Evolutionary conservation across 2,329 filamentous ascomycete species (phyloP).

Genomic region (Knufia petricola): DNA sequence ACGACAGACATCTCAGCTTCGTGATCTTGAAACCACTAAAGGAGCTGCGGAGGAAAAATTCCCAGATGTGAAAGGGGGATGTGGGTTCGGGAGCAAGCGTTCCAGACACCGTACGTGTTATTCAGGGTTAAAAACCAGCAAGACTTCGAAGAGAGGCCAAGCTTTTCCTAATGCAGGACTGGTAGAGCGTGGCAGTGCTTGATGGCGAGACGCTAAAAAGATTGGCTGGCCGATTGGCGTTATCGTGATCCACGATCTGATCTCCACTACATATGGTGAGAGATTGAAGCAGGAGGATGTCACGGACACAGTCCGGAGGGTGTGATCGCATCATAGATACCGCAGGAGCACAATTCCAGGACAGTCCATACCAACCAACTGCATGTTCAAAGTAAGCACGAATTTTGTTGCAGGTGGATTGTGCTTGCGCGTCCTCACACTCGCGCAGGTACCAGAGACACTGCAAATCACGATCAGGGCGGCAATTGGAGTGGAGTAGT

Average conservation of each 20-base stretch:
- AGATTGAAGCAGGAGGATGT: background rate
- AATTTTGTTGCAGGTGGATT: conserved; percentile 1
- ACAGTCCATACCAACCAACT: background rate
- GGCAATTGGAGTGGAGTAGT: background rate
- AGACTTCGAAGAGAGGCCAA: background rate
- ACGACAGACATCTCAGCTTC: background rate
- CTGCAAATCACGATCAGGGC: conserved; percentile 3
- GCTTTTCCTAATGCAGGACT: background rate
- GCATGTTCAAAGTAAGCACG: background rate
- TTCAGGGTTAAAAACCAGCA: background rate
- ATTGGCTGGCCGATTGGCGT: background rate
- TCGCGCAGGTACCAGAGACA: conserved; percentile 4
- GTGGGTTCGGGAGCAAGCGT: background rate
- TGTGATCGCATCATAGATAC: background rate
- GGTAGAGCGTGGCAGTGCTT: conserved; percentile 8
- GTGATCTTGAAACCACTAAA: background rate
- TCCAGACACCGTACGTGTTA: no score
- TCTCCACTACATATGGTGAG: conserved; percentile 1
- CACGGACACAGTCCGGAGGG: background rate
- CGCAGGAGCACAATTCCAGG: background rate
- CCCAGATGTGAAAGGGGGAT: background rate
- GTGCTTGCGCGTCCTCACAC: background rate
- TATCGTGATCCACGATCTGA: background rate
- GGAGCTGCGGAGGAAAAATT: background rate
- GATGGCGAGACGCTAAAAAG: background rate